Conservation (phyloP, 805 yeast genomes). For the Myxozyma udenii region DNA sequence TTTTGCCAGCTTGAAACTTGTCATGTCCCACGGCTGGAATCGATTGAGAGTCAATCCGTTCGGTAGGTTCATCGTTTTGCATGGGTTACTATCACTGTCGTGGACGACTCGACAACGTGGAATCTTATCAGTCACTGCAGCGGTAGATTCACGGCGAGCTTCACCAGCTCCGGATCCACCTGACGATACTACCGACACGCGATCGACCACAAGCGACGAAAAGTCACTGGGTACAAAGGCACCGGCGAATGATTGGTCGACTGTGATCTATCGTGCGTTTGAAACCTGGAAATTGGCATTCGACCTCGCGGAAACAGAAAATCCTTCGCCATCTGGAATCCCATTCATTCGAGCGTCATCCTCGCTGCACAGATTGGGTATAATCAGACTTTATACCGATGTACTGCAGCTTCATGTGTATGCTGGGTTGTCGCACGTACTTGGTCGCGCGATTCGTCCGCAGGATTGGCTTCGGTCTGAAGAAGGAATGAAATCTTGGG, state of each 20-base stretch:
- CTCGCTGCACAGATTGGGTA: slow-evolving; percentile 32
- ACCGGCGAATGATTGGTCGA: slow-evolving; percentile 35
- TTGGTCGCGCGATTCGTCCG: slow-evolving; percentile 25
- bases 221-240: too few species aligned
- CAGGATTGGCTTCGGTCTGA: slow-evolving; percentile 29
- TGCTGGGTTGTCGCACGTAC: slow-evolving; percentile 28
- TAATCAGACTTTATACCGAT: slow-evolving; percentile 33
- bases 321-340: slow-evolving; percentile 22
- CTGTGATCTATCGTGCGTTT: slow-evolving; percentile 32
- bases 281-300: slow-evolving; percentile 27
- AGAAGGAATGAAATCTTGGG: slow-evolving; percentile 31
- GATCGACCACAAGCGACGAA: too few species aligned
- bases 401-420: slow-evolving; percentile 31
- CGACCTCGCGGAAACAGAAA: slow-evolving; percentile 22
- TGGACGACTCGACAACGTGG: slow-evolving; percentile 39
- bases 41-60: slow-evolving; percentile 32
- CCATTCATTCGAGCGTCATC: slow-evolving; percentile 33
- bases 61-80: slow-evolving; percentile 40
- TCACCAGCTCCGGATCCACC: too few species aligned
- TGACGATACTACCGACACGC: too few species aligned
- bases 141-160: slow-evolving; percentile 1
- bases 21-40: slow-evolving; percentile 28
- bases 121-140: slow-evolving; percentile 23
- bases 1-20: slow-evolving; percentile 21
- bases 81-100: slow-evolving; percentile 40